Percentiles rank a stretch among this genome's conserved stretches.
Evolutionary conservation across 2,329 filamentous ascomycete species (phyloP).

Genomic region (Colletotrichum godetiae): DNA sequence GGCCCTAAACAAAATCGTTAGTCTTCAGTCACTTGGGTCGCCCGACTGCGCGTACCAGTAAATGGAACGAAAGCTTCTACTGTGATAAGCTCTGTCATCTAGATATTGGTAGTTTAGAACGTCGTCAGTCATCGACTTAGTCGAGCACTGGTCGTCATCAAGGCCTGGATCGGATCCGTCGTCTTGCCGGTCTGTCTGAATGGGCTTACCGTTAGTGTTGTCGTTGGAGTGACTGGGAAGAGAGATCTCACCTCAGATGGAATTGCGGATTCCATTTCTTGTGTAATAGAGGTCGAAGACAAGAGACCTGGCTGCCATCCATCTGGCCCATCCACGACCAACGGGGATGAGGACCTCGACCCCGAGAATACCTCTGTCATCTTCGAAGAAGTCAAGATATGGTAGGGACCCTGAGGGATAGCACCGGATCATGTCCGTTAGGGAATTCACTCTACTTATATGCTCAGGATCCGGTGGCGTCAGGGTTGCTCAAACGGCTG

Average conservation of each 20-base stretch:
- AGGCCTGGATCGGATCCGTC: background rate
- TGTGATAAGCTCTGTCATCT: background rate
- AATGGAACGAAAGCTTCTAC: background rate
- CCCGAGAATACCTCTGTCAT: background rate
- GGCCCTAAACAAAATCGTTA: background rate
- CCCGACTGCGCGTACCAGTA: background rate
- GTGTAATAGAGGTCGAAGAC: background rate
- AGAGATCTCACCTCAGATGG: background rate
- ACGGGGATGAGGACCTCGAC: background rate
- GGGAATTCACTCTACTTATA: background rate
- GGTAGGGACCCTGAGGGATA: background rate
- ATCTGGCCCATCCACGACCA: background rate
- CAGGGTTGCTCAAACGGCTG: background rate
- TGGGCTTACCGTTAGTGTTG: background rate
- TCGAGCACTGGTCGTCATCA: background rate
- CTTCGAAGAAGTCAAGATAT: background rate
- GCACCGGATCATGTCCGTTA: background rate
- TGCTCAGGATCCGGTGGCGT: background rate
- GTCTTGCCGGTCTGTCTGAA: background rate
- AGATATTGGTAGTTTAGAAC: background rate
- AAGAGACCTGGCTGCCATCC: background rate
- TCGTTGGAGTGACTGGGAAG: background rate
- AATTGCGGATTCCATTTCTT: background rate
- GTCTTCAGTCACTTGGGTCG: background rate
- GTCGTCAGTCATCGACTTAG: background rate